These are phyloP conservation scores for Tanozyma kutaoensis DNA, from an alignment of 805 yeast species.

Conservation along the genomic window DNA sequence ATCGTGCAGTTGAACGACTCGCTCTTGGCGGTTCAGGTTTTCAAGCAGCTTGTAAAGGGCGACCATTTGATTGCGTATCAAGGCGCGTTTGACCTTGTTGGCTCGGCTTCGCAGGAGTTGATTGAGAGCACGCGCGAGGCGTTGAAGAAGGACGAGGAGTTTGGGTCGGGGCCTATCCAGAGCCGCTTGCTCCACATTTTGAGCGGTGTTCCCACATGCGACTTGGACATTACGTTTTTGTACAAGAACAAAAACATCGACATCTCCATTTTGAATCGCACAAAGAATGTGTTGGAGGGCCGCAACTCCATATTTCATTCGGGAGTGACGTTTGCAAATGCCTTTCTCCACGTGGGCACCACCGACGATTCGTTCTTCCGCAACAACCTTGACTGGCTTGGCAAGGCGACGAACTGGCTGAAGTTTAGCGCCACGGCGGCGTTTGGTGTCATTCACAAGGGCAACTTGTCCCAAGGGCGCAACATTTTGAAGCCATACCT, in stretches of 20 bases:
- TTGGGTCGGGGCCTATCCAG: constrained; percentile 10
- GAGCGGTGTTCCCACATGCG: constrained; percentile 90
- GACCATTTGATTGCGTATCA: constrained; percentile 64
- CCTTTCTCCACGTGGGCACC: constrained; percentile 92
- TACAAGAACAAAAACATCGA: constrained; percentile 83
- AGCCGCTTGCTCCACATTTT: constrained; percentile 53
- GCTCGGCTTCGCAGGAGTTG: constrained; percentile 83
- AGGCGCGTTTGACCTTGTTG: constrained; percentile 89
- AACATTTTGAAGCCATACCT: constrained; percentile 80
- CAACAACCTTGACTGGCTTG: constrained; percentile 87
- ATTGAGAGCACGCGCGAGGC: constrained; percentile 41
- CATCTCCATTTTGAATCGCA: constrained; percentile 61
- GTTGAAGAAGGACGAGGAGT: constrained; percentile 12
- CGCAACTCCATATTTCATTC: constrained; percentile 90
- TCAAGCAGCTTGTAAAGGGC: constrained; percentile 43
- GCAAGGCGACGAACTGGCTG: constrained; percentile 97
- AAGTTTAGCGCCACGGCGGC: constrained; percentile 97
- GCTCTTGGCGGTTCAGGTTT: constrained; percentile 52
- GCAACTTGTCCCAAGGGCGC: constrained; percentile 85
- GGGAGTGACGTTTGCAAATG: constrained; percentile 90
- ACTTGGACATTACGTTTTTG: constrained; percentile 78
- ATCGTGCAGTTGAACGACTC: constrained; percentile 80
- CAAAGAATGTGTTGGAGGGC: constrained; percentile 76
- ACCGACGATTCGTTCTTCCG: constrained; percentile 89
- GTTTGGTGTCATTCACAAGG: constrained; percentile 91